phyloP scores from a whole-genome alignment of 1,284 basidiomycete species.

The Fomitopsis betulina region DNA sequence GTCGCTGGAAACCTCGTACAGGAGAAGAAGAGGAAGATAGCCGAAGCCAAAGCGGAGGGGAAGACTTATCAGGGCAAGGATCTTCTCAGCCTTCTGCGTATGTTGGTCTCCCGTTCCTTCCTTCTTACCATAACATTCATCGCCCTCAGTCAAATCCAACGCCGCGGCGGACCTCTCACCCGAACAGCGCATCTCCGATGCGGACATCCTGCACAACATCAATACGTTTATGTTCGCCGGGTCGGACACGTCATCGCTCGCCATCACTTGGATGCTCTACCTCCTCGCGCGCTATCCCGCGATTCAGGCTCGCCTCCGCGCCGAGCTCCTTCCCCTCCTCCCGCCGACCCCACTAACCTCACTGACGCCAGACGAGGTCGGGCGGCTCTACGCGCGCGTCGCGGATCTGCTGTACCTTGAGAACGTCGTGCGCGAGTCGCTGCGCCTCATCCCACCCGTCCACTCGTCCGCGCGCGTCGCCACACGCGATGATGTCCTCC shows the following conservation, averaged over 20 bases:
- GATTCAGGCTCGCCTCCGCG: slow-evolving; percentile 60
- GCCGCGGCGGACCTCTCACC: slow-evolving; percentile 53
- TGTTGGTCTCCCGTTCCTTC: slow-evolving; percentile 22
- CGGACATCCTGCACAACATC: slow-evolving; percentile 76
- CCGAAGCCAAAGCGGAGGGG: slow-evolving; percentile 48
- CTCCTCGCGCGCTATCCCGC: slow-evolving; percentile 62
- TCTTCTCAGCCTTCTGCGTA: slow-evolving; percentile 61
- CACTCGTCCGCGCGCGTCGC: slow-evolving; percentile 77
- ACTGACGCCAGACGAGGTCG: slow-evolving; percentile 53
- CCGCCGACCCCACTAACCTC: slow-evolving; percentile 33
- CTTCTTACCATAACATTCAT: neutral
- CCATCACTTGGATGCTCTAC: slow-evolving; percentile 73
- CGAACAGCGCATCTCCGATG: slow-evolving; percentile 73
- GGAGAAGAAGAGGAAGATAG: slow-evolving; percentile 65
- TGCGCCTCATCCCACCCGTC: slow-evolving; percentile 76
- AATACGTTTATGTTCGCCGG: slow-evolving; percentile 88
- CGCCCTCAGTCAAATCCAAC: slow-evolving; percentile 65
- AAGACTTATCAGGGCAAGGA: slow-evolving; percentile 52
- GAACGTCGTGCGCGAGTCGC: slow-evolving; percentile 69
- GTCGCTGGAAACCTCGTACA: slow-evolving; percentile 67
- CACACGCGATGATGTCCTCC: slow-evolving; percentile 69
- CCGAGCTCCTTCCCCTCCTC: slow-evolving; percentile 47
- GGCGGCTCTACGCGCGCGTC: slow-evolving; percentile 51
- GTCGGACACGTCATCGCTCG: slow-evolving; percentile 78
- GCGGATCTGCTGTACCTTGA: slow-evolving; percentile 70